Evolutionary conservation across 257 asterid genomes (phyloP).

Genomic region (Solanum ossicruentum): DNA sequence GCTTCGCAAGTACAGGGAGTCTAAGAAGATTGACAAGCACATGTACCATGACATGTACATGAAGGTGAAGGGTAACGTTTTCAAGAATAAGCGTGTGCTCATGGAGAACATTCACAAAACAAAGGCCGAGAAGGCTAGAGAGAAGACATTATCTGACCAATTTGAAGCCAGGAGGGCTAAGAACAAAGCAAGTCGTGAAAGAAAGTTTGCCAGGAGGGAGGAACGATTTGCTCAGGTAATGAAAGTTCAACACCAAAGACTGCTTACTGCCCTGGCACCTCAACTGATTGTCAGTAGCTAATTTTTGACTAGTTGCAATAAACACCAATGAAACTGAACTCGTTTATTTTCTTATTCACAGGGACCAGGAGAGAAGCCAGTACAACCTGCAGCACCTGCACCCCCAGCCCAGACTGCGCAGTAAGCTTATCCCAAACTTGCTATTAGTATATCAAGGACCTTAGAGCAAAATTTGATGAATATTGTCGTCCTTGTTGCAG

Average conservation of each 20-base stretch:
- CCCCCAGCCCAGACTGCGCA: conserved; percentile 47
- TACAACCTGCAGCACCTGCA: conserved; percentile 20
- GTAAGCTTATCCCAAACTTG: conserved; percentile 26
- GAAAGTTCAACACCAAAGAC: background rate
- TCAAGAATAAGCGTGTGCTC: conserved; percentile 89
- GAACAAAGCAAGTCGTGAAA: conserved; percentile 95
- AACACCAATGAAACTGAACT: background rate
- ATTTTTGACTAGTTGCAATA: background rate
- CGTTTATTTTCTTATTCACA: background rate
- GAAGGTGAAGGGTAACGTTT: conserved; percentile 97
- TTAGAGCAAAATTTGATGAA: background rate
- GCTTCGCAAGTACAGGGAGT: conserved; percentile 86
- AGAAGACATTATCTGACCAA: conserved; percentile 85
- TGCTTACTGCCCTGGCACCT: background rate
- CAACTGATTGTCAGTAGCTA: background rate
- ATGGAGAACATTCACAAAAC: conserved; percentile 96
- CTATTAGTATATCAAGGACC: background rate
- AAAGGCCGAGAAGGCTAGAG: conserved; percentile 98
- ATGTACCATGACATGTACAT: conserved; percentile 99
- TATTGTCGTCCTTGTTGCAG: conserved; percentile 16
- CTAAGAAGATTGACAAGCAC: conserved; percentile 90
- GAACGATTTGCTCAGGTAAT: conserved; percentile 79
- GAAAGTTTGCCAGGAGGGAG: conserved; percentile 83
- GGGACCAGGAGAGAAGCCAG: conserved; percentile 65
- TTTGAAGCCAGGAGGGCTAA: conserved; percentile 95